Evolutionary conservation across 1,284 basidiomycete species (phyloP), one percentile per base, ranked within the genome.

Genomic region (Phenoliferia sp.): DNA sequence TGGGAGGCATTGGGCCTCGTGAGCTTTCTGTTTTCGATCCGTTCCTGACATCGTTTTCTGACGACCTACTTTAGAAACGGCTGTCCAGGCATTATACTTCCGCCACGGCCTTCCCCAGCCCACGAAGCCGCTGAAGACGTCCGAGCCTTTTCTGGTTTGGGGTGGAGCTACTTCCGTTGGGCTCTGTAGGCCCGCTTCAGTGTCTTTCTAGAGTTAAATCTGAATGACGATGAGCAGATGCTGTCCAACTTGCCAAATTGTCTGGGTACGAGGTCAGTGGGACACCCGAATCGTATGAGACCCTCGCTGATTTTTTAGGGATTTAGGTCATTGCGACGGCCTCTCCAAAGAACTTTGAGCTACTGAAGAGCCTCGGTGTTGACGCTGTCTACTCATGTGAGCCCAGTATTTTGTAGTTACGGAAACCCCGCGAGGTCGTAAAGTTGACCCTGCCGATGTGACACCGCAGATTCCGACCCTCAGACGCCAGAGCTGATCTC

Each of bases 251-350:
- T n/a, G 80, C 86, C 58, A 80, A 79, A 57, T 75, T 82, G 0
- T 81, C 84, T 1, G 85, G 84, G 0, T 85, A 85, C 79, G 83
- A 82, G 0, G 84, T n/a, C n/a, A n/a, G n/a, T n/a, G n/a, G n/a
- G n/a, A n/a, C n/a, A n/a, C n/a, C n/a, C n/a, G n/a, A n/a, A n/a
- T n/a, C n/a, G n/a, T n/a, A n/a, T n/a, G n/a, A n/a, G n/a, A n/a
- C n/a, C n/a, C n/a, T n/a, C n/a, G n/a, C n/a, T n/a, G n/a, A n/a
- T n/a, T n/a, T n/a, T n/a, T n/a, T n/a, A n/a, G n/a, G n/a, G n/a
- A n/a, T n/a, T n/a, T n/a, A n/a, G n/a, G n/a, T 86, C 67, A 82
- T 87, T 61, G 78, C 84, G 7, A 85, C 83, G 2, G 81, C 85
- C 1, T 85, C 84, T 9, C 71, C 74, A 19, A 80, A 80, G 68